These are phyloP conservation scores for Starmerella vaccinii DNA, from an alignment of 805 yeast species.

Conservation along the genomic window DNA sequence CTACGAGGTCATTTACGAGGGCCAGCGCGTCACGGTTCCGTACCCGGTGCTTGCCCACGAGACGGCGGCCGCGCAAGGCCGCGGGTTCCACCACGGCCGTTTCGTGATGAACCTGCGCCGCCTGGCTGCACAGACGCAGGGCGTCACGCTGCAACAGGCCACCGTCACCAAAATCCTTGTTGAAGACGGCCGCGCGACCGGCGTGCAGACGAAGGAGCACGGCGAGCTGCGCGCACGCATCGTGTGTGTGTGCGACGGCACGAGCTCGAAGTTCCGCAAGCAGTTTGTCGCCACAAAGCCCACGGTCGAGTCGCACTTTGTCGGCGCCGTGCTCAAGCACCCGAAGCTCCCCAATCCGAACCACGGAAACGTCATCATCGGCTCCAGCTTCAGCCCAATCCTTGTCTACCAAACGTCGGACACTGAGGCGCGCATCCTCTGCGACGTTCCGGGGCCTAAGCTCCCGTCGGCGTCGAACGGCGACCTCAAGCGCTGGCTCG, in stretches of 20 bases:
- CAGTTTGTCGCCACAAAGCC: slow-evolving; percentile 59
- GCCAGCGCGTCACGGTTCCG: slow-evolving; percentile 47
- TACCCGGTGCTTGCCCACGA: slow-evolving; percentile 41
- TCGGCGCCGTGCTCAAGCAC: slow-evolving; percentile 65
- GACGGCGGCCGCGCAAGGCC: slow-evolving; percentile 44
- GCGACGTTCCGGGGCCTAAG: slow-evolving; percentile 65
- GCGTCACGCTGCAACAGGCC: slow-evolving; percentile 72
- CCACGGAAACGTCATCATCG: slow-evolving; percentile 85
- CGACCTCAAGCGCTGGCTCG: slow-evolving; percentile 52
- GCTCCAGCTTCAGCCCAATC: slow-evolving; percentile 70
- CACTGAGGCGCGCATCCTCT: slow-evolving; percentile 73
- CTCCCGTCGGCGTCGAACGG: slow-evolving; percentile 57
- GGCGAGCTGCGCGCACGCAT: slow-evolving; percentile 45
- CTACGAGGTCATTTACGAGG: slow-evolving; percentile 63
- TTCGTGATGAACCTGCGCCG: slow-evolving; percentile 67
- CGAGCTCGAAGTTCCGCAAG: slow-evolving; percentile 82
- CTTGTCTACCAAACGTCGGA: slow-evolving; percentile 79
- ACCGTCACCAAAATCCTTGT: slow-evolving; percentile 58
- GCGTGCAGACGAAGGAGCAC: slow-evolving; percentile 45
- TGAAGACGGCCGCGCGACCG: slow-evolving; percentile 48
- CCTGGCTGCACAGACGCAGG: slow-evolving; percentile 57
- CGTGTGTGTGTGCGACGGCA: slow-evolving; percentile 83
- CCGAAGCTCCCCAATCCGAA: slow-evolving; percentile 64
- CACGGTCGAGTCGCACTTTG: slow-evolving; percentile 66
- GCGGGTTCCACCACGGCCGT: slow-evolving; percentile 87